Percentiles rank a stretch among this genome's conserved stretches.
Conservation (phyloP, 148 eudicot species). For the Cornus suecica region DNA sequence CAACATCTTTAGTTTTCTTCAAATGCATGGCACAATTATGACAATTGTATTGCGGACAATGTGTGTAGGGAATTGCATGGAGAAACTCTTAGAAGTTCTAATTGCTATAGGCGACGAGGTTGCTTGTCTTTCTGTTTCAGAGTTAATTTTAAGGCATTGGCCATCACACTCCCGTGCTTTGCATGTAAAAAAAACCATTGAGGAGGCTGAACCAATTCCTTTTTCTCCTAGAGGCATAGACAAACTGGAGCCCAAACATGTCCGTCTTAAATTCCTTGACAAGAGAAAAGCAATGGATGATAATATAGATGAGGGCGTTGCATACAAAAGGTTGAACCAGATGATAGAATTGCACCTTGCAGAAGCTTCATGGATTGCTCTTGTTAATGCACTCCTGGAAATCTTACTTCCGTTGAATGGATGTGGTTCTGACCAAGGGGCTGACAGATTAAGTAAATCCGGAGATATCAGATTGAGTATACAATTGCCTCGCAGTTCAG, state of each 20-base stretch:
- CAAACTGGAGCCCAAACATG: constrained; percentile 87
- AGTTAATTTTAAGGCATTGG: constrained; percentile 87
- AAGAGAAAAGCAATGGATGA: constrained; percentile 62
- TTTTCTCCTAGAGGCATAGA: constrained; percentile 96
- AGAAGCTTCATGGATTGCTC: constrained; percentile 76
- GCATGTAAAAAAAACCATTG: constrained; percentile 78
- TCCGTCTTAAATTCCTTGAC: constrained; percentile 67
- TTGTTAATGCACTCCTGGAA: constrained; percentile 52
- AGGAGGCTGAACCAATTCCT: constrained; percentile 74
- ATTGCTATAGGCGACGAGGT: constrained; percentile 97
- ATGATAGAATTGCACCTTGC: constrained; percentile 49
- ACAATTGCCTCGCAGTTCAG: constrained; percentile 42
- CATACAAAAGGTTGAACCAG: constrained; percentile 56
- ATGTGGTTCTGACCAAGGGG: constrained; percentile 38
- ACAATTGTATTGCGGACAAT: constrained; percentile 9
- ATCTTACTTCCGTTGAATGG: constrained; percentile 40
- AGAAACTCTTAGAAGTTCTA: constrained; percentile 93
- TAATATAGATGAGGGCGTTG: constrained; percentile 29
- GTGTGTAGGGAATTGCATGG: constrained; percentile 97
- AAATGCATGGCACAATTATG: neutral
- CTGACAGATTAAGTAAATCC: constrained; percentile 29
- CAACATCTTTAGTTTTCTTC: neutral
- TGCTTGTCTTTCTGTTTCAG: constrained; percentile 87
- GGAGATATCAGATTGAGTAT: constrained; percentile 55
- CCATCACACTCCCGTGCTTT: constrained; percentile 96